Evolutionary conservation across 106 monocot genomes (phyloP).

Genomic region (Vanilla planifolia): DNA sequence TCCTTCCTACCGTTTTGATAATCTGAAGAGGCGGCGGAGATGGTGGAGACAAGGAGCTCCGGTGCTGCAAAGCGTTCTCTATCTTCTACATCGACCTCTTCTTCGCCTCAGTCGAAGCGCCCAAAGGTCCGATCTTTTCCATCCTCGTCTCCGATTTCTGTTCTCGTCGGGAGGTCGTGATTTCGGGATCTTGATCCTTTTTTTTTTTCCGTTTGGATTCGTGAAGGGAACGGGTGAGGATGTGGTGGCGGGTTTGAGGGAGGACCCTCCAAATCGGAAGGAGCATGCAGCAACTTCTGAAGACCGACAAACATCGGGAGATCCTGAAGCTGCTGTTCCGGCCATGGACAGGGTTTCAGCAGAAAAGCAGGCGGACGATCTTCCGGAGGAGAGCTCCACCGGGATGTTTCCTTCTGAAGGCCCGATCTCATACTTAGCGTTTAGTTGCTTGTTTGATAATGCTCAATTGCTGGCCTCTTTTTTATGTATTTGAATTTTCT

Average conservation of each 20-base stretch:
- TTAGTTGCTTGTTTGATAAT: too few relatives aligned
- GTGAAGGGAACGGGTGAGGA: neutral
- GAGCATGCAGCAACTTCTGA: neutral
- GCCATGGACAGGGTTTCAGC: too few relatives aligned
- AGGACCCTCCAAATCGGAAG: neutral
- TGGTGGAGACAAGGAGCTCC: conserved; percentile 7
- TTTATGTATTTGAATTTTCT: neutral
- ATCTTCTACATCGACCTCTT: neutral
- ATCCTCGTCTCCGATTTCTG: too few relatives aligned
- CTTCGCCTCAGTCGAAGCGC: neutral
- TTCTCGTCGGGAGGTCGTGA: too few relatives aligned
- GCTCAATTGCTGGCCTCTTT: neutral
- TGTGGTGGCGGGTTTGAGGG: neutral
- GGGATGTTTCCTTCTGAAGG: neutral
- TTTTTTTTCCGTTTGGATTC: neutral
- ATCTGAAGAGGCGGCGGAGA: neutral
- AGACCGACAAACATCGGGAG: neutral
- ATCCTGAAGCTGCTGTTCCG: conserved; percentile 1
- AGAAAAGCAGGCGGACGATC: neutral
- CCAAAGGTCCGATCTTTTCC: conserved; percentile 3
- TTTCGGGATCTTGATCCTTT: neutral
- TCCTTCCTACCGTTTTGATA: neutral
- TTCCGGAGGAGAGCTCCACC: neutral
- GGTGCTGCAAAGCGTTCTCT: neutral
- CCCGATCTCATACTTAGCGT: too few relatives aligned